These are phyloP conservation scores for Anisodus acutangulus DNA, from an alignment of 257 asterid species.

Conservation along the genomic window DNA sequence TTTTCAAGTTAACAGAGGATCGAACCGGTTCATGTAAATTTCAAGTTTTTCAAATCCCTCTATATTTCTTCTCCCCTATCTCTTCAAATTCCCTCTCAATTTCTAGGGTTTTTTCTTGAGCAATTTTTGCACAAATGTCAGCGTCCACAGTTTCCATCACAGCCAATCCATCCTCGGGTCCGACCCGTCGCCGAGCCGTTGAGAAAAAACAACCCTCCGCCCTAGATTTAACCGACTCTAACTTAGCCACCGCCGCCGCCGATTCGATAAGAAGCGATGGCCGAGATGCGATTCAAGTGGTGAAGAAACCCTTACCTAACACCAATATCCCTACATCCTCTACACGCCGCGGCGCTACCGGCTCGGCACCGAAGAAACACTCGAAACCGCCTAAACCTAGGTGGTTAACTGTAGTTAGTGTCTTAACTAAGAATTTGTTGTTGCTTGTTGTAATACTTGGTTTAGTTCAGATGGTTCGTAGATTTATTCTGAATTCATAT, in stretches of 20 bases:
- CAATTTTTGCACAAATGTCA: slow-evolving; percentile 50
- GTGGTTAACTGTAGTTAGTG: slow-evolving; percentile 69
- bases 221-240: slow-evolving; percentile 43
- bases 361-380: slow-evolving; percentile 40
- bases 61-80: not conserved
- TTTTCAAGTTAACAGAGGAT: not conserved
- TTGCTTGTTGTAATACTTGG: slow-evolving; percentile 56
- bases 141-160: slow-evolving; percentile 79
- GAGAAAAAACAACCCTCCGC: slow-evolving; percentile 48
- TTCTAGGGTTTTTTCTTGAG: not conserved
- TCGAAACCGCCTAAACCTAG: slow-evolving; percentile 57
- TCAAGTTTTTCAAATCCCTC: not conserved
- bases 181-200: slow-evolving; percentile 75
- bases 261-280: slow-evolving; percentile 38
- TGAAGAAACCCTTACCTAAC: slow-evolving; percentile 45
- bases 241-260: slow-evolving; percentile 30
- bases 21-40: not conserved
- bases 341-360: slow-evolving; percentile 44
- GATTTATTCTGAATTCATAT: slow-evolving; percentile 46
- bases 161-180: slow-evolving; percentile 60
- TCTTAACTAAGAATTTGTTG: slow-evolving; percentile 61
- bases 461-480: slow-evolving; percentile 57
- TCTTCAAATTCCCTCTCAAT: slow-evolving; percentile 24
- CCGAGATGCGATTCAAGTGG: slow-evolving; percentile 40
- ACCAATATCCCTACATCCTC: slow-evolving; percentile 27